These are phyloP conservation scores for Geotrichum carabidarum DNA, from an alignment of 1,139 yeast species.

Conservation along the genomic window DNA sequence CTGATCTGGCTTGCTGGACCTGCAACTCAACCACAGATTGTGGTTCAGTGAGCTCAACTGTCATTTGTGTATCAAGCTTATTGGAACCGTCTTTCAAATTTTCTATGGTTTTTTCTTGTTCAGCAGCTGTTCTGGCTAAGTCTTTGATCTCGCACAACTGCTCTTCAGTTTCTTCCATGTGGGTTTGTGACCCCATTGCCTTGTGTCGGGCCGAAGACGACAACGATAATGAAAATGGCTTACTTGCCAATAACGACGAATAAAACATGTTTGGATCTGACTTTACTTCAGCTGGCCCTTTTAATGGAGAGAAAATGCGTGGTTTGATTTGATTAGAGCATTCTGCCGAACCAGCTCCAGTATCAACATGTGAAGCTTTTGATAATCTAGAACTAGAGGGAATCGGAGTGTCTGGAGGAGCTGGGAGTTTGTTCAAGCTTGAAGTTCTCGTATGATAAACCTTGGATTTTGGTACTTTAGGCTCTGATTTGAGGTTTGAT, in stretches of 20 bases:
- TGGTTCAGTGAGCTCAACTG: background rate
- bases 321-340: no score
- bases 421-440: background rate
- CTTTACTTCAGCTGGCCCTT: background rate
- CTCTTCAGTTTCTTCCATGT: no score
- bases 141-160: no score
- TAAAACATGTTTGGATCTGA: constrained; percentile 3
- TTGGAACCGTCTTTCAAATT: background rate
- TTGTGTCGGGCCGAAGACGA: constrained; percentile 1
- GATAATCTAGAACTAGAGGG: no score
- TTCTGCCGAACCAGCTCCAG: no score
- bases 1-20: constrained; percentile 24
- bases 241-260: constrained; percentile 6
- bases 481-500: background rate
- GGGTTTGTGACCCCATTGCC: background rate
- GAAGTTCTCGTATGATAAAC: background rate
- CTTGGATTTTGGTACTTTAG: constrained; percentile 3
- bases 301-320: no score
- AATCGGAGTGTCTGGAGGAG: no score
- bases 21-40: constrained; percentile 8
- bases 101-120: no score
- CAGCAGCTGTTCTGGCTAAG: no score
- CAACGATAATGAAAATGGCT: constrained; percentile 12
- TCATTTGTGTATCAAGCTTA: background rate
- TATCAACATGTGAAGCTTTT: no score